phyloP scores from a whole-genome alignment of 2,329 filamentous ascomycete genomes.

The Bipolaris cookei region DNA sequence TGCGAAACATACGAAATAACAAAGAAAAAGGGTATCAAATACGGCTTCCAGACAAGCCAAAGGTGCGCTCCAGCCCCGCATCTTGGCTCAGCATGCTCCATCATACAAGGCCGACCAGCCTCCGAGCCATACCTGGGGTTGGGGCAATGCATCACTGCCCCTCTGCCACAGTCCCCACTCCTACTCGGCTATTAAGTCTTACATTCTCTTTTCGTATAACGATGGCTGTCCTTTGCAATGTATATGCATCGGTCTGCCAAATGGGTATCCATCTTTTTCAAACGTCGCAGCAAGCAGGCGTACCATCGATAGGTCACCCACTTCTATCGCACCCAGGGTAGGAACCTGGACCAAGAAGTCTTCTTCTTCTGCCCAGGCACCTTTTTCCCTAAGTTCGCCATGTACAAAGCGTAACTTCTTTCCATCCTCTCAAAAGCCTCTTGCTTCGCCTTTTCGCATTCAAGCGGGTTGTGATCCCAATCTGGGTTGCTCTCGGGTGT shows the following conservation, averaged over 20 bases:
- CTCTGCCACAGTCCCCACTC: neutral
- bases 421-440: conserved; percentile 34
- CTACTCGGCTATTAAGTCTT: neutral
- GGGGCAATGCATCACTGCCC: conserved; percentile 1
- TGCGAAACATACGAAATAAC: conserved; percentile 12
- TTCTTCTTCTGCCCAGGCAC: conserved; percentile 27
- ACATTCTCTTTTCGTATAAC: conserved; percentile 5
- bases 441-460: conserved; percentile 28
- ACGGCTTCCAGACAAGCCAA: neutral
- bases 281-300: neutral
- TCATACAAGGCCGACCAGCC: conserved; percentile 9
- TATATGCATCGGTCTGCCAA: conserved; percentile 2
- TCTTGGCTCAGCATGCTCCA: conserved; percentile 8
- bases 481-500: conserved; percentile 37
- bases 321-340: conserved; percentile 22
- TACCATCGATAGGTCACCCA: neutral
- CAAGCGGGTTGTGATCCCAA: conserved; percentile 32
- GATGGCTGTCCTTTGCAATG: conserved; percentile 13
- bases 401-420: conserved; percentile 32
- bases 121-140: conserved; percentile 9
- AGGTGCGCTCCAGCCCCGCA: conserved; percentile 16
- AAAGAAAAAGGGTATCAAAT: conserved; percentile 15
- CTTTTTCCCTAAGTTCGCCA: conserved; percentile 25
- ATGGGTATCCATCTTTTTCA: conserved; percentile 11
- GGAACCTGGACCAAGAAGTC: conserved; percentile 28